Percentiles rank a stretch among this genome's conserved stretches.
These are phyloP conservation scores for Aspergillus carbonarius DNA, from an alignment of 2,329 filamentous ascomycete genomes.

Conservation along the genomic window DNA sequence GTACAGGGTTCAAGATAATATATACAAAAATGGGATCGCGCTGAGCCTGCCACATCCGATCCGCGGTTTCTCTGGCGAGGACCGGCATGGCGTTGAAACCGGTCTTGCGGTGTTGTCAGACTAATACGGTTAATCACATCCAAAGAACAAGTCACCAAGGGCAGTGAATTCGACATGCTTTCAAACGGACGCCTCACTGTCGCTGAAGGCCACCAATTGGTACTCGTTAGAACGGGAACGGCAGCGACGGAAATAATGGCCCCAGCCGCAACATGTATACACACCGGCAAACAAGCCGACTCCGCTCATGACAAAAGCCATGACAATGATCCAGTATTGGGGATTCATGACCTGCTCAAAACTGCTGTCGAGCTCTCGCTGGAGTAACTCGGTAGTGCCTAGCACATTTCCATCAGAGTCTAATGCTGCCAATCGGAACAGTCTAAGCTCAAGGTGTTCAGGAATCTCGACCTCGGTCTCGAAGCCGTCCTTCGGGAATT, in stretches of 20 bases:
- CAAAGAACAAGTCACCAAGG: too few relatives aligned
- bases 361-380: constrained; percentile 1
- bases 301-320: constrained; percentile 12
- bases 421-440: constrained; percentile 24
- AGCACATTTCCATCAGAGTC: constrained; percentile 18
- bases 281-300: constrained; percentile 17
- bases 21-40: background rate
- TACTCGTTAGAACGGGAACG: constrained; percentile 14
- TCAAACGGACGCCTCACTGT: constrained; percentile 8
- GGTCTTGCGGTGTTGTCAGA: background rate
- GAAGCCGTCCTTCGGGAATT: constrained; percentile 29
- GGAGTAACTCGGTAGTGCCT: constrained; percentile 17
- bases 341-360: constrained; percentile 9
- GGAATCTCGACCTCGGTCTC: constrained; percentile 30
- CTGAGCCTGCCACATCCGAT: background rate
- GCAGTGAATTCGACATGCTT: too few relatives aligned
- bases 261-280: constrained; percentile 10
- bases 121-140: too few relatives aligned
- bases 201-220: constrained; percentile 16
- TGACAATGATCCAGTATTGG: constrained; percentile 14
- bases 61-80: background rate
- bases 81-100: background rate
- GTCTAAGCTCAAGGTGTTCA: constrained; percentile 6
- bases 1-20: background rate
- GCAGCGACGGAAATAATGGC: constrained; percentile 2